Conservation (phyloP, 129 eudicot genomes). For the Cynara cardunculus region DNA sequence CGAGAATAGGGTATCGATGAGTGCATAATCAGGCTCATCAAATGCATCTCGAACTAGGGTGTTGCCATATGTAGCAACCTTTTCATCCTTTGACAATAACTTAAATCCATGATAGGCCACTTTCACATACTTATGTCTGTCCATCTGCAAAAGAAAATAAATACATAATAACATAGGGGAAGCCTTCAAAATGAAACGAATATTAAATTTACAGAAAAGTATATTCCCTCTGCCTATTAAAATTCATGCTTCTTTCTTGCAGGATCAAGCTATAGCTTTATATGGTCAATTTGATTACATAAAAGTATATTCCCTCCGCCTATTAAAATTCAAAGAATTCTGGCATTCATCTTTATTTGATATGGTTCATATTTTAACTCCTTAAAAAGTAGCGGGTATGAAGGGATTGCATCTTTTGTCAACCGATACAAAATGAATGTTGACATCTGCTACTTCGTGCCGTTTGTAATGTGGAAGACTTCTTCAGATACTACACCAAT, state of each 20-base stretch:
- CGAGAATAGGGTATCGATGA: conserved; percentile 91
- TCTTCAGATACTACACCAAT: too few relatives aligned
- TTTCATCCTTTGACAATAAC: conserved; percentile 84
- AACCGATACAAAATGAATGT: too few relatives aligned
- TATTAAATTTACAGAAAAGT: neutral
- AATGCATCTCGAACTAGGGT: conserved; percentile 76
- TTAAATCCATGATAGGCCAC: conserved; percentile 96
- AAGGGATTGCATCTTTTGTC: neutral
- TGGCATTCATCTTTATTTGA: neutral
- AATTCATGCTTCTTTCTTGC: too few relatives aligned
- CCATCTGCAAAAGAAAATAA: conserved; percentile 56
- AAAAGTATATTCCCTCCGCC: neutral
- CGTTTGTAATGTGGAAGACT: too few relatives aligned
- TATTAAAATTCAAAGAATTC: neutral
- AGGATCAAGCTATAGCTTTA: neutral
- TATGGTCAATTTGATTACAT: neutral
- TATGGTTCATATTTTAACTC: neutral
- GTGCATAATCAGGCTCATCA: conserved; percentile 96
- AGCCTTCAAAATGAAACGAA: neutral
- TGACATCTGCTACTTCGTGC: too few relatives aligned
- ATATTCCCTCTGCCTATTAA: too few relatives aligned
- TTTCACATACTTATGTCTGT: conserved; percentile 94
- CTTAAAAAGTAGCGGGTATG: neutral
- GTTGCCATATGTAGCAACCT: conserved; percentile 77
- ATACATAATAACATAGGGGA: neutral